phyloP scores from a whole-genome alignment of 1,139 yeast species.

The Geotrichum candidum region DNA sequence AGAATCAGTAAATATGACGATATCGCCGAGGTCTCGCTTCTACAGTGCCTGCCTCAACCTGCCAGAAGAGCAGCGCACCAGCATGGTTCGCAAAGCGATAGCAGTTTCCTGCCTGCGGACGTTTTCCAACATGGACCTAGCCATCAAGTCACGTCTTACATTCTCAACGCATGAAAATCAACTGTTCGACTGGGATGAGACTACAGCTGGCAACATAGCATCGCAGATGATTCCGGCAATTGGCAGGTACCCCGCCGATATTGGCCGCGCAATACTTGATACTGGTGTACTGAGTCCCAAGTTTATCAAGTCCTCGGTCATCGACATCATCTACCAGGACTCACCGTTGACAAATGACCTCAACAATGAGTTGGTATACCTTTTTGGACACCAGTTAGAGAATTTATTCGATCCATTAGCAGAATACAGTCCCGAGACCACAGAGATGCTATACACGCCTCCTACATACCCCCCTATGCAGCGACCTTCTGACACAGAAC shows the following conservation, averaged over 20 bases:
- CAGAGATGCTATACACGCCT: constrained; percentile 59
- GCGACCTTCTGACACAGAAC: constrained; percentile 28
- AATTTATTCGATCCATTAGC: constrained; percentile 82
- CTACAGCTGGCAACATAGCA: constrained; percentile 72
- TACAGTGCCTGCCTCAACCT: constrained; percentile 77
- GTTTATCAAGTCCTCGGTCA: constrained; percentile 46
- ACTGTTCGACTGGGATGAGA: constrained; percentile 52
- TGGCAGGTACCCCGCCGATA: constrained; percentile 46
- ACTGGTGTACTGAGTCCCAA: constrained; percentile 60
- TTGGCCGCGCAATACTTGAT: constrained; percentile 48
- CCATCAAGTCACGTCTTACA: constrained; percentile 21
- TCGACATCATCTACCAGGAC: constrained; percentile 72
- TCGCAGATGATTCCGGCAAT: constrained; percentile 51
- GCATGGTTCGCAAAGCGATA: constrained; percentile 64
- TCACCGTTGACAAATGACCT: constrained; percentile 46
- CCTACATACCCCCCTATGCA: constrained; percentile 34
- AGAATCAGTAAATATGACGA: constrained; percentile 54
- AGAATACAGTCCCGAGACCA: constrained; percentile 86
- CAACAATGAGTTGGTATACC: constrained; percentile 67
- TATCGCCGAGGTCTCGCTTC: constrained; percentile 59
- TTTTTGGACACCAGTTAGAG: constrained; percentile 79
- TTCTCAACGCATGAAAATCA: constrained; percentile 9
- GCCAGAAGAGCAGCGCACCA: constrained; percentile 43
- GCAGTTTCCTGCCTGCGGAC: constrained; percentile 71
- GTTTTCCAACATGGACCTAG: constrained; percentile 47